These are phyloP conservation scores for Annulohypoxylon bovei DNA, from an alignment of 495 filamentous ascomycete genomes.

Conservation along the genomic window DNA sequence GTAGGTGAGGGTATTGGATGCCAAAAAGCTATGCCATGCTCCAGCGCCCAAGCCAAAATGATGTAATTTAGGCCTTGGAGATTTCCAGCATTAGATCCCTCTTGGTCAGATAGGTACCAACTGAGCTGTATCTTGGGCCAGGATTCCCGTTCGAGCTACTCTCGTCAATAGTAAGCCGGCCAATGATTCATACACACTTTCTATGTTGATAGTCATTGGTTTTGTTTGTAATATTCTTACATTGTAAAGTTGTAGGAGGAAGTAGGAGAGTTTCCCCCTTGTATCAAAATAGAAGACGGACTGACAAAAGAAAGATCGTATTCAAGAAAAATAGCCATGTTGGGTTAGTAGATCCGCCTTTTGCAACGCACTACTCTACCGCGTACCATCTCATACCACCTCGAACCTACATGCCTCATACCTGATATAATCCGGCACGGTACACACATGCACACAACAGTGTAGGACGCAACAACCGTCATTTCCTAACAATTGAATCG, in stretches of 20 bases:
- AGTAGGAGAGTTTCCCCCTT: slow-evolving; percentile 20
- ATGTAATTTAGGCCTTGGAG: slow-evolving; percentile 43
- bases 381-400: slow-evolving; percentile 3
- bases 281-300: slow-evolving; percentile 25
- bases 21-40: slow-evolving; percentile 8
- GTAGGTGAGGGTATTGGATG: background rate
- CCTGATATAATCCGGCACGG: slow-evolving; percentile 4
- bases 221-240: background rate
- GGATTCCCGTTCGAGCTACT: slow-evolving; percentile 2
- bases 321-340: slow-evolving; percentile 21
- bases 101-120: slow-evolving; percentile 24
- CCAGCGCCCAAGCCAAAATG: slow-evolving; percentile 37
- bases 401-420: slow-evolving; percentile 3
- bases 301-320: slow-evolving; percentile 22
- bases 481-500: slow-evolving; percentile 6
- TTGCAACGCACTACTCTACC: slow-evolving; percentile 4
- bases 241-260: background rate
- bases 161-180: slow-evolving; percentile 13
- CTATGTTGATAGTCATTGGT: background rate
- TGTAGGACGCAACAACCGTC: background rate
- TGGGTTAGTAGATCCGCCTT: slow-evolving; percentile 38
- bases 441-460: background rate
- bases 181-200: slow-evolving; percentile 21
- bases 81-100: slow-evolving; percentile 27
- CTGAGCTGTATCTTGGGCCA: slow-evolving; percentile 16